Percentiles rank a stretch among this genome's conserved stretches.
phyloP scores from a whole-genome alignment of 1,284 basidiomycete species.

The Termitomyces sp. region DNA sequence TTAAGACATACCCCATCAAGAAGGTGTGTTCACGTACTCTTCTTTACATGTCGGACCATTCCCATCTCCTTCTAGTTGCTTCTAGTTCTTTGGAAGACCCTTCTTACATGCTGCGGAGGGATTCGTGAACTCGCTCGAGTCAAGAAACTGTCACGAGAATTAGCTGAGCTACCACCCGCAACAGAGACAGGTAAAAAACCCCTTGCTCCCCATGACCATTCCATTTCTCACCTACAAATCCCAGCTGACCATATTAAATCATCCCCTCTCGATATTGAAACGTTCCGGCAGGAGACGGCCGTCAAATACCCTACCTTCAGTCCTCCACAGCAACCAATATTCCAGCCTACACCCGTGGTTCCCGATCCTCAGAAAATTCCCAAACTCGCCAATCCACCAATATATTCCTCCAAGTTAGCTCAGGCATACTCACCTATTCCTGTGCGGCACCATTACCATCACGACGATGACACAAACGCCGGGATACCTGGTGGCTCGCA shows the following conservation, averaged over 20 bases:
- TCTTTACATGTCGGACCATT: neutral
- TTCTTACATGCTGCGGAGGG: slow-evolving; percentile 91
- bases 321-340: slow-evolving; percentile 43
- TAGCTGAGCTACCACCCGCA: slow-evolving; percentile 63
- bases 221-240: neutral
- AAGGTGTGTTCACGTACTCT: slow-evolving; percentile 52
- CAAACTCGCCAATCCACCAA: slow-evolving; percentile 35
- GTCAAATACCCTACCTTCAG: slow-evolving; percentile 93
- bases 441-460: slow-evolving; percentile 87
- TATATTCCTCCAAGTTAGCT: slow-evolving; percentile 65
- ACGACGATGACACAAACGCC: slow-evolving; percentile 60
- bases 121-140: slow-evolving; percentile 81
- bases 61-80: slow-evolving; percentile 56
- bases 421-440: slow-evolving; percentile 91
- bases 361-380: slow-evolving; percentile 18
- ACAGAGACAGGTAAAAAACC: slow-evolving; percentile 55
- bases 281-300: slow-evolving; percentile 83
- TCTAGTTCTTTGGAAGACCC: slow-evolving; percentile 93
- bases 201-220: neutral
- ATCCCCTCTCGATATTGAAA: slow-evolving; percentile 82
- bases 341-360: slow-evolving; percentile 10
- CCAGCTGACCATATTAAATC: slow-evolving; percentile 59
- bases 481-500: slow-evolving; percentile 35
- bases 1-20: slow-evolving; percentile 94
- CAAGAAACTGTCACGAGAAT: slow-evolving; percentile 82